These are phyloP conservation scores for Talaromyces nanjingensis DNA, from an alignment of 495 filamentous ascomycete genomes.

Conservation along the genomic window DNA sequence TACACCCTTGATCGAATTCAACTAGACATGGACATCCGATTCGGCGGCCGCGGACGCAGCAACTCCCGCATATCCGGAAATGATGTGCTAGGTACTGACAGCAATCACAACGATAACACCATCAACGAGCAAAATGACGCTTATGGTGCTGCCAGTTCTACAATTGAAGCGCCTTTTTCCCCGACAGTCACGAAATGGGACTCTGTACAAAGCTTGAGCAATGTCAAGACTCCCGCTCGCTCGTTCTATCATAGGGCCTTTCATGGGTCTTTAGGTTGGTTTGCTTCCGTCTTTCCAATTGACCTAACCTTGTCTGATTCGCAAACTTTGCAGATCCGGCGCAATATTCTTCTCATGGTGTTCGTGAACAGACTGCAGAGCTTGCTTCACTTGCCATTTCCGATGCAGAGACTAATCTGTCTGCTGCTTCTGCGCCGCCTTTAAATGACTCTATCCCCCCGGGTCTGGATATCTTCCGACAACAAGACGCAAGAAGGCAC, in stretches of 20 bases:
- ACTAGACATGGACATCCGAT: neutral
- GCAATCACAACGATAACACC: neutral
- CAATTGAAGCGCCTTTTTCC: neutral
- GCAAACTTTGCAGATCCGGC: slow-evolving; percentile 49
- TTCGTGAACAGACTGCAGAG: slow-evolving; percentile 87
- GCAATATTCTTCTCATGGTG: slow-evolving; percentile 64
- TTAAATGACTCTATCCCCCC: slow-evolving; percentile 20
- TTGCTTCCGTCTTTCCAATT: slow-evolving; percentile 3
- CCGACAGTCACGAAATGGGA: slow-evolving; percentile 5
- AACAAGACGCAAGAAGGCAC: slow-evolving; percentile 4
- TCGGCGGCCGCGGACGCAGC: slow-evolving; percentile 22
- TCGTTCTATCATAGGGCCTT: slow-evolving; percentile 75
- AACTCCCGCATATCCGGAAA: slow-evolving; percentile 26
- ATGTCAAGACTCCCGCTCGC: slow-evolving; percentile 61
- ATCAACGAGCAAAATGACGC: slow-evolving; percentile 7
- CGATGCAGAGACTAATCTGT: slow-evolving; percentile 20
- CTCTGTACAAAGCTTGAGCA: slow-evolving; percentile 11
- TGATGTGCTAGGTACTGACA: neutral
- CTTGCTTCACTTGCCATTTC: slow-evolving; percentile 82
- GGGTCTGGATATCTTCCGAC: slow-evolving; percentile 31
- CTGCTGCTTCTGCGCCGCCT: slow-evolving; percentile 22
- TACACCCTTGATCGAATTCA: neutral
- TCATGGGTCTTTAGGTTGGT: slow-evolving; percentile 55
- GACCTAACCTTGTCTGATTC: slow-evolving; percentile 22
- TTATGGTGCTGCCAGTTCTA: slow-evolving; percentile 17